These are phyloP conservation scores for Ogataea philodendri DNA, from an alignment of 805 yeast genomes.

Conservation along the genomic window DNA sequence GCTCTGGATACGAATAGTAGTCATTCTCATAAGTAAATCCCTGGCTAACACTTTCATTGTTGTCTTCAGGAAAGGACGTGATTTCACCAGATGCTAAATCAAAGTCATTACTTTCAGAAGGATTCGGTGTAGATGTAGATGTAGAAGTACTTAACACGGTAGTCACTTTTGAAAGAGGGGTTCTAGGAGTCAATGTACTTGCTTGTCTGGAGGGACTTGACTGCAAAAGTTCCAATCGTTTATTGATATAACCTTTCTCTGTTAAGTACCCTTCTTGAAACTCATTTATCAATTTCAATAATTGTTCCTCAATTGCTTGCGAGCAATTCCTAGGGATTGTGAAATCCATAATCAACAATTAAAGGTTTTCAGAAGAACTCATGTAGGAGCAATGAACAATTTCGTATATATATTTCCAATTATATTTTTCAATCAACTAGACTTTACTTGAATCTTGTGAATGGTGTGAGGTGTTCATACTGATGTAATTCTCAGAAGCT, in stretches of 20 bases:
- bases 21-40: constrained; percentile 15
- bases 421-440: constrained; percentile 1
- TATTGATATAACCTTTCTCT: constrained; percentile 66
- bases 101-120: constrained; percentile 17
- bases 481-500: too few relatives aligned
- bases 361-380: too few relatives aligned
- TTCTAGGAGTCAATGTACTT: constrained; percentile 9
- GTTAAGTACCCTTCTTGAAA: constrained; percentile 70
- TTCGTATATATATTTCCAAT: too few relatives aligned
- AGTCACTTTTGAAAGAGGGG: constrained; percentile 12
- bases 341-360: constrained; percentile 46
- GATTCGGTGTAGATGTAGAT: constrained; percentile 16
- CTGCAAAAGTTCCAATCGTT: constrained; percentile 44
- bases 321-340: constrained; percentile 46
- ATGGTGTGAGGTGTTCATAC: background rate
- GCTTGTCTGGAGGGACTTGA: constrained; percentile 16
- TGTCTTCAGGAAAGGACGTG: constrained; percentile 15
- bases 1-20: constrained; percentile 10
- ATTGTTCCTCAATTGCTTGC: constrained; percentile 34
- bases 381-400: too few relatives aligned
- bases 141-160: constrained; percentile 17
- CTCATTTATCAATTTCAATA: constrained; percentile 46
- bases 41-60: constrained; percentile 15
- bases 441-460: background rate
- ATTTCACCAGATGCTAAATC: constrained; percentile 11